phyloP scores from a whole-genome alignment of 129 eudicot species.

The Kitagawia praeruptora region DNA sequence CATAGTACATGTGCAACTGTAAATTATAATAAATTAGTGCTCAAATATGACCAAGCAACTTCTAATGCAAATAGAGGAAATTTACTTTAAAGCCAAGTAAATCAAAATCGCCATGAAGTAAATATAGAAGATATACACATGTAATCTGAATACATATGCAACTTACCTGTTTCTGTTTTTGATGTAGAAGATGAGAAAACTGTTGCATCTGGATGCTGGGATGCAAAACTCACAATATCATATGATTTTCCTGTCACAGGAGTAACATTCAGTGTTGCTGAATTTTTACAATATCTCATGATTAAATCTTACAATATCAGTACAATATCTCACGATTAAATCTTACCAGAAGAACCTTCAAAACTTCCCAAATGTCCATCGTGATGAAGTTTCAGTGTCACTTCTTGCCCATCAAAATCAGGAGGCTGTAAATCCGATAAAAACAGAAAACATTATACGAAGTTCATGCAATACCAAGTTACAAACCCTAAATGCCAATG shows the following conservation, averaged over 20 bases:
- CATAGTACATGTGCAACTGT: not conserved
- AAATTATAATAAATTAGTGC: not conserved
- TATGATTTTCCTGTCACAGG: constrained; percentile 58
- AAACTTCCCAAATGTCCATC: constrained; percentile 51
- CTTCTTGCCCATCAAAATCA: constrained; percentile 58
- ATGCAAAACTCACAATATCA: constrained; percentile 41
- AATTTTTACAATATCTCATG: not conserved
- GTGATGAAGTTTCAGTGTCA: constrained; percentile 43
- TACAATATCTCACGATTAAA: not conserved
- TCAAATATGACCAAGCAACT: not conserved
- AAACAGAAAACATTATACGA: not conserved
- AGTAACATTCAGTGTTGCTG: not conserved
- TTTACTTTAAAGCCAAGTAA: not conserved
- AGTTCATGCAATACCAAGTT: constrained; percentile 10
- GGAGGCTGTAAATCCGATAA: constrained; percentile 35
- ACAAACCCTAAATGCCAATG: not conserved
- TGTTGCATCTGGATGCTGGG: constrained; percentile 54
- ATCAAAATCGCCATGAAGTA: not conserved
- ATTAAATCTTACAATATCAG: constrained; percentile 20
- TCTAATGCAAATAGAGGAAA: not conserved
- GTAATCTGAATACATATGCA: not conserved
- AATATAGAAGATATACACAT: not conserved
- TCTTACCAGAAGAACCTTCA: constrained; percentile 53
- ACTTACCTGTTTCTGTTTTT: constrained; percentile 53
- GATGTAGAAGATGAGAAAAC: constrained; percentile 53